Conservation (phyloP, 176 grass and related monocot genomes). For the Oryza glumipatula region DNA sequence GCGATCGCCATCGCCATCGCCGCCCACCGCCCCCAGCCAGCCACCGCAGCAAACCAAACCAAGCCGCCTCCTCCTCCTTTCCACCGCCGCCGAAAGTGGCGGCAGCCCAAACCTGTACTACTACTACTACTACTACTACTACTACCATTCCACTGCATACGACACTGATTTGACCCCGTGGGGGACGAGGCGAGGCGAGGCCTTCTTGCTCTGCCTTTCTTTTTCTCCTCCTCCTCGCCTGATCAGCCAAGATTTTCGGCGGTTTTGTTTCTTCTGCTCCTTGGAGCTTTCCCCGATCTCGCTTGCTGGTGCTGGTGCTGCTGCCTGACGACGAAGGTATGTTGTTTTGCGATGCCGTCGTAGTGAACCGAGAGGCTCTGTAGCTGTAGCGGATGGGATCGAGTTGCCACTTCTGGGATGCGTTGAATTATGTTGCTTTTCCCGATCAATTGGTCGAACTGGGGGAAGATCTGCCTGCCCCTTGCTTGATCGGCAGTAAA, state of each 20-base stretch:
- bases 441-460: neutral
- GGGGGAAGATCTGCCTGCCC: slow-evolving; percentile 34
- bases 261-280: slow-evolving; percentile 25
- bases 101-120: neutral
- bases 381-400: neutral
- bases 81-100: slow-evolving; percentile 35
- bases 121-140: neutral
- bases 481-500: slow-evolving; percentile 20
- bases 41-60: neutral
- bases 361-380: neutral
- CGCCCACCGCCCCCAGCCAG: slow-evolving; percentile 1
- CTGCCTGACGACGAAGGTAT: slow-evolving; percentile 36
- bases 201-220: neutral
- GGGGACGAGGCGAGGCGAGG: neutral
- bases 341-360: neutral
- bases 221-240: neutral
- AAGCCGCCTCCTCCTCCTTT: neutral
- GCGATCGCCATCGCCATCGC: slow-evolving; percentile 53
- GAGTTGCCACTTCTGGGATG: neutral
- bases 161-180: slow-evolving; percentile 38
- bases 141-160: neutral
- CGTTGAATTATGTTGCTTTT: neutral
- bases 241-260: neutral
- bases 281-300: slow-evolving; percentile 41
- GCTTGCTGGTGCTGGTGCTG: slow-evolving; percentile 3